These are phyloP conservation scores for Asterophora lycoperdoides DNA, from an alignment of 768 basidiomycete genomes.

Conservation along the genomic window DNA sequence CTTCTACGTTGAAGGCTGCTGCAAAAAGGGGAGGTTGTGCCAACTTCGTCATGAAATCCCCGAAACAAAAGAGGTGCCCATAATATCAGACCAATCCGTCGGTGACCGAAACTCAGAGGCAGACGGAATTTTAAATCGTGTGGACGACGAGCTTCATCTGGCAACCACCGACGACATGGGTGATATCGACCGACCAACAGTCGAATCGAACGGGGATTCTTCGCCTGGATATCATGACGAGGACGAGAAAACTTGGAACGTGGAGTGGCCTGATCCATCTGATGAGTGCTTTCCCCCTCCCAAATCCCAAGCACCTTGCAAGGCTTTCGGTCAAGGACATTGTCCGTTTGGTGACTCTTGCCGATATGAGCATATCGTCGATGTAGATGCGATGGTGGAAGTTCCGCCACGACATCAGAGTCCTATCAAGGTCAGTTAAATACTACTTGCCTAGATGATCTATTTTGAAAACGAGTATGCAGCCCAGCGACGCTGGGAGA, in stretches of 20 bases:
- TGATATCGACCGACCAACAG: too few relatives aligned
- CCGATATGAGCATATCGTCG: conserved; percentile 24
- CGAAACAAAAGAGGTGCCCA: background rate
- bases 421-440: conserved; percentile 2
- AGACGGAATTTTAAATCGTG: background rate
- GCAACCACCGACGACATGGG: background rate
- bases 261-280: conserved; percentile 15
- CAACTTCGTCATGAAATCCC: conserved; percentile 4
- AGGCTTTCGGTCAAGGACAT: conserved; percentile 31
- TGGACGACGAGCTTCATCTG: background rate
- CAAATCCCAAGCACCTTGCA: conserved; percentile 27
- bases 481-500: background rate
- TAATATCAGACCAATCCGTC: background rate
- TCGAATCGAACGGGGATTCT: background rate
- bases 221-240: background rate
- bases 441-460: background rate
- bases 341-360: conserved; percentile 29
- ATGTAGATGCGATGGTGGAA: conserved; percentile 8
- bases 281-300: background rate
- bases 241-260: conserved; percentile 17
- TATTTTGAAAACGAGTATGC: too few relatives aligned
- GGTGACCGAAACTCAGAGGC: background rate
- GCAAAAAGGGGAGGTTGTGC: conserved; percentile 3
- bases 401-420: background rate
- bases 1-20: conserved; percentile 1